Evolutionary conservation across 2,329 filamentous ascomycete genomes (phyloP), one percentile per base, ranked within the genome.

Genomic region (Cadophora gregata): DNA sequence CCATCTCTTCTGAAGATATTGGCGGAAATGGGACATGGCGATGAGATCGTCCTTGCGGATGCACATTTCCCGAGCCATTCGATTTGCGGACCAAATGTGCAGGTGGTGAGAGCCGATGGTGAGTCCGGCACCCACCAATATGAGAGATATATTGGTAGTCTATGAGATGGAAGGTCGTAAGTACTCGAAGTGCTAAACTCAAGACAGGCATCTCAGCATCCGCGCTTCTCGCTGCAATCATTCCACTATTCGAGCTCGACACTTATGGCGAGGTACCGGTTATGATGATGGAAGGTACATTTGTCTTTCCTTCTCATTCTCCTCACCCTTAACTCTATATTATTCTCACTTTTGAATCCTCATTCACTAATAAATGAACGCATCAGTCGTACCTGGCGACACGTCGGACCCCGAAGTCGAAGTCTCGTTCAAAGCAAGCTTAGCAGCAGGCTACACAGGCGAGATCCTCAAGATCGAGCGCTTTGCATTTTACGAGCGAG

Each of bases 41-140:
- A 59, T 59, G 56, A 59, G 56, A 59, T 59, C 19, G 56, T 59
- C 7, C 56, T 59, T 24, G 56, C 56, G 2, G 56, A 59, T 45
- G 56, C 56, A n/a, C 56, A 59, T 45, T 59, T 59, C n/a, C 56
- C 56, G 16, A 59, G 56, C 27, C 56, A 59, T 59, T 59, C 56
- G 9, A 59, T 59, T n/a, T 59, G 56, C 45, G 56, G 33, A 21
- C 56, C 56, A 6, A 29, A 42, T 10, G 56, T 59, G 36, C 56
- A 33, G 10, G 56, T 59, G 24, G 56, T 59, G 33, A 59, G 56
- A 29, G 56, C 56, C 27, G 33, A 59, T 59, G 56, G 56, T 59
- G 10, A 45, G 33, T 59, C 19, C 38, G 2, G 1, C 16, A 6
- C 1, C n/a, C 31, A 21, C 31, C 29, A 21, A 36, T 33, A 33